Evolutionary conservation across 1,284 basidiomycete species (phyloP), one percentile per base, ranked within the genome.

Genomic region (Veloporphyrellus conicus): DNA sequence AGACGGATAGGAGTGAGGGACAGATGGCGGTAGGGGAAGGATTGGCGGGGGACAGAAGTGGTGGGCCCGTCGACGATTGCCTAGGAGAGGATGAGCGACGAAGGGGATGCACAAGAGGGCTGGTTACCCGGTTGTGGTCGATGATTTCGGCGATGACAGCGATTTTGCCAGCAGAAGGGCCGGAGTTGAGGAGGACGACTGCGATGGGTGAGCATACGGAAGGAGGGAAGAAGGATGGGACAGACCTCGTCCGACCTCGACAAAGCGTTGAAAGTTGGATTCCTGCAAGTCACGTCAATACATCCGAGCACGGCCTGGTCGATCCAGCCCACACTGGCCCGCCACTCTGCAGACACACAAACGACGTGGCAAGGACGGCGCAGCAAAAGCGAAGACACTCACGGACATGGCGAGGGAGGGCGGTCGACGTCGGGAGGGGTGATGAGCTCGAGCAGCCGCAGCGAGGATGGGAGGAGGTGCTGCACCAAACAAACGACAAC

Each of bases 61-160:
- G 82, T 78, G 55, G 95, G 94, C 50, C 93, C 93, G 72, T 98
- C 95, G 64, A 98, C 86, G 69, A 99, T 82, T 42, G 94, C 95
- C 93, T 96, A 63, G 7, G 35, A 7, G 7, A 2, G 27, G 4
- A 16, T 50, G 35, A 43, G 43, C 25, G 18, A 37, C 1, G 11
- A 0, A n/a, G 3, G 41, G 15, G 1, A 34, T 7, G 41, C 6
- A 31, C 14, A 42, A n/a, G 25, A 41, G 36, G 10, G 12, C 27
- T 29, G 12, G 14, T 43, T 63, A 96, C 94, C 70, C 93, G 84
- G 81, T 94, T 96, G 82, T 98, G 95, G 83, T 99, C 96, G 60
- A 99, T 93, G 73, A 99, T 93, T 75, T 98, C 94, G 53, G 84
- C 84, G 68, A 99, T 94, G 60, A 93, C 89, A 56, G 96, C 96